Conservation (phyloP, 2,329 filamentous ascomycete genomes). For the Coleophoma cylindrospora region DNA sequence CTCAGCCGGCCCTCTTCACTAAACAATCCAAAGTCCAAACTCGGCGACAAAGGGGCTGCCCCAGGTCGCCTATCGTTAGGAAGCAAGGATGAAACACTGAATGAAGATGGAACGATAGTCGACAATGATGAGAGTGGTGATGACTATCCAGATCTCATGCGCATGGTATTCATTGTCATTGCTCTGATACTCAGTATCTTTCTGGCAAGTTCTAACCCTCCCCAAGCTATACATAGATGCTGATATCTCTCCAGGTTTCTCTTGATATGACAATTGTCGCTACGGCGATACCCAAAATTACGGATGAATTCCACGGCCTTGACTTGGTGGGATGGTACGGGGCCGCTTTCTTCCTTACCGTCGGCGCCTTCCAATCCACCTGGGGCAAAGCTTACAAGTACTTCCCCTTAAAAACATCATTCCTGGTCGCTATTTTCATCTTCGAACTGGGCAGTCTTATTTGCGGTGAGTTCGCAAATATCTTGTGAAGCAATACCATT, state of each 20-base stretch:
- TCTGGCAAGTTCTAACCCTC: conserved; percentile 23
- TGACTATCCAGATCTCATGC: conserved; percentile 22
- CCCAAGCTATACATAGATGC: not conserved
- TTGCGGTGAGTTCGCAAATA: conserved; percentile 21
- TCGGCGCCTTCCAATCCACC: conserved; percentile 29
- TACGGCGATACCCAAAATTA: conserved; percentile 52
- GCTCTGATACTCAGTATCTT: conserved; percentile 43
- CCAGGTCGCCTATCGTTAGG: conserved; percentile 4
- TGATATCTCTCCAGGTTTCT: conserved; percentile 15
- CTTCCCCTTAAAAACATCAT: conserved; percentile 26
- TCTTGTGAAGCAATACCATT: too few relatives aligned
- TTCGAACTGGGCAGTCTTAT: conserved; percentile 32
- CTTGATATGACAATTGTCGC: conserved; percentile 48
- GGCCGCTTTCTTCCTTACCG: conserved; percentile 46
- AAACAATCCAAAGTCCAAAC: too few relatives aligned
- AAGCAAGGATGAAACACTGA: conserved; percentile 11
- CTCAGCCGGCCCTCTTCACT: too few relatives aligned
- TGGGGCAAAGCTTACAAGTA: conserved; percentile 29
- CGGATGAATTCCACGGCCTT: conserved; percentile 43
- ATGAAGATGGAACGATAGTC: conserved; percentile 1
- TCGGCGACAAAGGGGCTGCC: too few relatives aligned
- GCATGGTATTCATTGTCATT: conserved; percentile 35
- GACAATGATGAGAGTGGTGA: conserved; percentile 7
- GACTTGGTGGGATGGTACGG: conserved; percentile 52
- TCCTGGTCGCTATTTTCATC: conserved; percentile 25